A percentile compares a stretch with the other conserved stretches of the same genome.
Conservation (phyloP, 148 eudicot genomes). For the Cornus florida region DNA sequence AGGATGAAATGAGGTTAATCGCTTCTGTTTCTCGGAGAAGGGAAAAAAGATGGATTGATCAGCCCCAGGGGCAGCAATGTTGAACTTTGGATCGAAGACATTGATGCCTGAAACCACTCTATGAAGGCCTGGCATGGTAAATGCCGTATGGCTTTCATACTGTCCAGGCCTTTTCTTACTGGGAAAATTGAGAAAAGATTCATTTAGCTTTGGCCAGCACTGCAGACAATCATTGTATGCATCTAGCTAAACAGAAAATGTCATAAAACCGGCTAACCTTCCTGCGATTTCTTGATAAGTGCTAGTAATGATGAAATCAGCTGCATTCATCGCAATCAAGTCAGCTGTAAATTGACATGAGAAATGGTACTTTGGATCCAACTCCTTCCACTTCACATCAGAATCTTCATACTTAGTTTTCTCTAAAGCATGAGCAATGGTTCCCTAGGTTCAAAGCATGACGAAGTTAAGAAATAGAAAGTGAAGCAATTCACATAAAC, state of each 20-base stretch:
- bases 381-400: constrained; percentile 52
- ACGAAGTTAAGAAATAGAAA: neutral
- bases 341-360: constrained; percentile 65
- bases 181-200: neutral
- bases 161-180: constrained; percentile 60
- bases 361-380: constrained; percentile 55
- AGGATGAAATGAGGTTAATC: constrained; percentile 45
- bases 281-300: constrained; percentile 69
- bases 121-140: constrained; percentile 65
- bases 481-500: too few species aligned
- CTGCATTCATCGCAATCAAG: constrained; percentile 52
- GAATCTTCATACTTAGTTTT: constrained; percentile 64
- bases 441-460: constrained; percentile 36
- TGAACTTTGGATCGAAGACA: constrained; percentile 69
- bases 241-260: neutral
- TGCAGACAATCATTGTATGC: neutral
- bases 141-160: constrained; percentile 58
- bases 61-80: constrained; percentile 75
- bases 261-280: constrained; percentile 32
- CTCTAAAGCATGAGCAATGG: constrained; percentile 71
- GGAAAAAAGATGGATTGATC: constrained; percentile 63
- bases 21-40: constrained; percentile 41
- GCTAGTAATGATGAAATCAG: constrained; percentile 58
- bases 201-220: neutral
- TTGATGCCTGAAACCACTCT: constrained; percentile 67